These are phyloP conservation scores for Zygosaccharomyces sapae DNA, from an alignment of 1,139 yeast species.

Conservation along the genomic window DNA sequence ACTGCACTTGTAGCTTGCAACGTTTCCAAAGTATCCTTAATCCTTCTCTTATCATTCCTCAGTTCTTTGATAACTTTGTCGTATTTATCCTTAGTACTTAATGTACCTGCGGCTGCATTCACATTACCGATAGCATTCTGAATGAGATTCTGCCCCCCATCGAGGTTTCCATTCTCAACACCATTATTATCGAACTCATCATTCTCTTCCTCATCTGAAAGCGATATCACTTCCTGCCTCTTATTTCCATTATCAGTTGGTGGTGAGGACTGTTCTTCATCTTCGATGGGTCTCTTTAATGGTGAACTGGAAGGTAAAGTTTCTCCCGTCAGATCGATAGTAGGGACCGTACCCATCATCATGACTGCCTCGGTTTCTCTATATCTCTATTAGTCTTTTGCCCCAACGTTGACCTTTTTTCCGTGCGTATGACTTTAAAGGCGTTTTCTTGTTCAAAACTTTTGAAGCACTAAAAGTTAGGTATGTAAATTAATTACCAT, in stretches of 20 bases:
- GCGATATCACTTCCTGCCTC: slow-evolving; percentile 13
- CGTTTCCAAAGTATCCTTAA: slow-evolving; percentile 15
- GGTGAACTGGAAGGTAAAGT: slow-evolving; percentile 11
- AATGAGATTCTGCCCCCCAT: background rate
- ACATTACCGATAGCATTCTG: background rate
- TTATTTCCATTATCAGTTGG: slow-evolving; percentile 3
- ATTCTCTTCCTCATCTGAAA: slow-evolving; percentile 19
- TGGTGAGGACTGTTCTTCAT: slow-evolving; percentile 4
- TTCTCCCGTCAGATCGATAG: slow-evolving; percentile 22
- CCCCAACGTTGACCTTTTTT: background rate
- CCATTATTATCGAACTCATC: background rate
- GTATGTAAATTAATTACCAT: background rate
- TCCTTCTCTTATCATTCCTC: slow-evolving; percentile 3
- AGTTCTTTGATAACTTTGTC: slow-evolving; percentile 1
- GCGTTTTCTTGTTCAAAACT: background rate
- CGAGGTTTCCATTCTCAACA: background rate
- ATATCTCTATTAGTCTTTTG: background rate
- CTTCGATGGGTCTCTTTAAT: slow-evolving; percentile 10
- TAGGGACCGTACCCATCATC: slow-evolving; percentile 14
- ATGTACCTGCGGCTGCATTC: background rate
- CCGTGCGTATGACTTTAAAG: background rate
- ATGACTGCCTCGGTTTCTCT: background rate
- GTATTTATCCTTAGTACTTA: background rate
- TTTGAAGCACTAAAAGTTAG: background rate
- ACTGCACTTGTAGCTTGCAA: slow-evolving; percentile 20